Conservation (phyloP, 345 rosid genomes). For the Conringia planisiliqua region DNA sequence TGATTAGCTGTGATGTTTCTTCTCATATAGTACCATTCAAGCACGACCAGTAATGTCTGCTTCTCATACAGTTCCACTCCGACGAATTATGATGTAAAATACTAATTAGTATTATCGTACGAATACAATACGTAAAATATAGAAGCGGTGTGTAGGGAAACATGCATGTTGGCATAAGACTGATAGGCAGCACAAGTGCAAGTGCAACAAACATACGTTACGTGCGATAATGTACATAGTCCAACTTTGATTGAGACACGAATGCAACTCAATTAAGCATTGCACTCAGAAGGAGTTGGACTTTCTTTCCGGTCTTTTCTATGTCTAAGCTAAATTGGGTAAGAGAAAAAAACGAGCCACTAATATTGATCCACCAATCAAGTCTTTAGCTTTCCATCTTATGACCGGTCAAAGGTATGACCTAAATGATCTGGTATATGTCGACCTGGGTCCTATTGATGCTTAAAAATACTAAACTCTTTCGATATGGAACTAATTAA, state of each 20-base stretch:
- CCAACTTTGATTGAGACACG: background rate
- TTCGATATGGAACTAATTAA: background rate
- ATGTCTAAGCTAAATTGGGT: background rate
- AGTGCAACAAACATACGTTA: background rate
- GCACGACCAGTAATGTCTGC: constrained; percentile 3
- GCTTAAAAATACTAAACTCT: background rate
- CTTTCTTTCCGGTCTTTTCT: background rate
- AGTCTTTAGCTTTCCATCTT: background rate
- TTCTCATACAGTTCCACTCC: too few relatives aligned
- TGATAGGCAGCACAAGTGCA: too few relatives aligned
- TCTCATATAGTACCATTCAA: background rate
- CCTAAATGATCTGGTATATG: constrained; percentile 10
- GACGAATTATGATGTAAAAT: too few relatives aligned
- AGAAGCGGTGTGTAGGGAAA: too few relatives aligned
- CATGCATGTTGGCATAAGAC: too few relatives aligned
- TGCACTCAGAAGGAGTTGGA: background rate
- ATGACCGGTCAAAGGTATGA: constrained; percentile 5
- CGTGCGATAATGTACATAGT: background rate
- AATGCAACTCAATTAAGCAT: background rate
- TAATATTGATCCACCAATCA: background rate
- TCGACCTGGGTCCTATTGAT: background rate
- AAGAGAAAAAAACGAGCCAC: background rate
- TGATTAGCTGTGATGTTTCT: constrained; percentile 31
- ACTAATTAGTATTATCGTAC: too few relatives aligned
- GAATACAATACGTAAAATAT: too few relatives aligned